Evolutionary conservation across 2,329 filamentous ascomycete species (phyloP).

Genomic region (Cryoendolithus antarcticus): DNA sequence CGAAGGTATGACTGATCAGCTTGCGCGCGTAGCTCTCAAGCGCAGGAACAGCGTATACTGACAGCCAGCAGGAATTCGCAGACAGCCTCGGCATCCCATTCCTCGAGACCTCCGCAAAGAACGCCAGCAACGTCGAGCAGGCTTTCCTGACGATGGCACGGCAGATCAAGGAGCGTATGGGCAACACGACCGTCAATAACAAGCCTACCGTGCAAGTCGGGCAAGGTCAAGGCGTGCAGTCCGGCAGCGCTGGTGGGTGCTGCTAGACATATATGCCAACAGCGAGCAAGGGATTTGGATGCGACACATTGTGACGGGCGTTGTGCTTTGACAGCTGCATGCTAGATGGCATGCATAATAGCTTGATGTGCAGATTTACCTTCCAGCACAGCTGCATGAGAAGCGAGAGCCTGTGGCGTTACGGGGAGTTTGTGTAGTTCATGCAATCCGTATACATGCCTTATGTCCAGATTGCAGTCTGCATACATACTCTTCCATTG

Average conservation of each 20-base stretch:
- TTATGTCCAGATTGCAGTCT: too few relatives aligned
- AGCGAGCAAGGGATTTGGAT: background rate
- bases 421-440: too few relatives aligned
- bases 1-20: constrained; percentile 58
- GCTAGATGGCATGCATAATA: too few relatives aligned
- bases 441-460: too few relatives aligned
- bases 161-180: constrained; percentile 99
- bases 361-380: too few relatives aligned
- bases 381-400: too few relatives aligned
- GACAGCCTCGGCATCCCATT: constrained; percentile 98
- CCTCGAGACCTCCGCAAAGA: constrained; percentile 99
- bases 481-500: too few relatives aligned
- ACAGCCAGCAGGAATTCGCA: constrained; percentile 70
- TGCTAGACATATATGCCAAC: constrained; percentile 50
- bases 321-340: too few relatives aligned
- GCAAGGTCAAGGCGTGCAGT: constrained; percentile 86
- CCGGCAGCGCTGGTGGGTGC: constrained; percentile 73
- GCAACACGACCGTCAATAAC: constrained; percentile 92
- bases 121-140: constrained; percentile 98
- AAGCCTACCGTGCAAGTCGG: constrained; percentile 96
- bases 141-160: constrained; percentile 99
- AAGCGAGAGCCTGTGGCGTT: too few relatives aligned
- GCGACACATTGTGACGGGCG: too few relatives aligned
- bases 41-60: constrained; percentile 5
- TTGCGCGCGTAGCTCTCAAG: constrained; percentile 1